phyloP scores from a whole-genome alignment of 306 rosid genomes.

The Crataegus laevigata region DNA sequence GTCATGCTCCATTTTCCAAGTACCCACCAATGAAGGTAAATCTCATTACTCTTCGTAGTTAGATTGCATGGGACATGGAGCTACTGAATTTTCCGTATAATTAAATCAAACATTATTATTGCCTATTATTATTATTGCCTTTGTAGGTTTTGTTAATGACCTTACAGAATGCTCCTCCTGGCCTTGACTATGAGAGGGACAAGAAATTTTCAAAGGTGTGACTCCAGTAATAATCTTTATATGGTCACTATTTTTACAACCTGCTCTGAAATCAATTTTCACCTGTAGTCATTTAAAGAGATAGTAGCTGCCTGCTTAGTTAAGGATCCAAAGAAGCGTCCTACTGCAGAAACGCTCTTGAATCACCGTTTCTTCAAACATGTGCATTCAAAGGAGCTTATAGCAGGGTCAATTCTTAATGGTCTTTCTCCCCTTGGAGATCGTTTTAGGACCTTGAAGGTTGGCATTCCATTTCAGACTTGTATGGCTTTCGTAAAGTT shows the following conservation, averaged over 20 bases:
- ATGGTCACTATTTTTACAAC: not conserved
- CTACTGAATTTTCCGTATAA: not conserved
- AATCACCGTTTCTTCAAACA: conserved; percentile 75
- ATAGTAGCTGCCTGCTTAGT: conserved; percentile 83
- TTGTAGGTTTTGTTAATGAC: conserved; percentile 94
- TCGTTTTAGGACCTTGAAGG: conserved; percentile 79
- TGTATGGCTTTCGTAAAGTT: not conserved
- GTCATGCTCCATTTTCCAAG: conserved; percentile 95
- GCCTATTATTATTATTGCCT: conserved; percentile 11
- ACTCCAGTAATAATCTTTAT: not conserved
- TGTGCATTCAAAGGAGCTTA: conserved; percentile 49
- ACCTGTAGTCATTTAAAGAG: conserved; percentile 73
- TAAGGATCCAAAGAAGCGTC: conserved; percentile 95
- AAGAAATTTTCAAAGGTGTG: conserved; percentile 71
- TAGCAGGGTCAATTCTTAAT: conserved; percentile 55
- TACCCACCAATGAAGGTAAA: conserved; percentile 96
- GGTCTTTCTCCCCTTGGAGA: conserved; percentile 86
- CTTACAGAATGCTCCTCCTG: conserved; percentile 94
- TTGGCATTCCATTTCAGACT: conserved; percentile 15
- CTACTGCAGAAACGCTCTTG: conserved; percentile 68
- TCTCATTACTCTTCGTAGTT: conserved; percentile 6
- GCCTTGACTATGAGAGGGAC: conserved; percentile 97
- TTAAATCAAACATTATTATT: not conserved
- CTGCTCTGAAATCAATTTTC: not conserved
- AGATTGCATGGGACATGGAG: not conserved